These are phyloP conservation scores for Kurtzmaniella fragi DNA, from an alignment of 805 yeast species.

Conservation along the genomic window DNA sequence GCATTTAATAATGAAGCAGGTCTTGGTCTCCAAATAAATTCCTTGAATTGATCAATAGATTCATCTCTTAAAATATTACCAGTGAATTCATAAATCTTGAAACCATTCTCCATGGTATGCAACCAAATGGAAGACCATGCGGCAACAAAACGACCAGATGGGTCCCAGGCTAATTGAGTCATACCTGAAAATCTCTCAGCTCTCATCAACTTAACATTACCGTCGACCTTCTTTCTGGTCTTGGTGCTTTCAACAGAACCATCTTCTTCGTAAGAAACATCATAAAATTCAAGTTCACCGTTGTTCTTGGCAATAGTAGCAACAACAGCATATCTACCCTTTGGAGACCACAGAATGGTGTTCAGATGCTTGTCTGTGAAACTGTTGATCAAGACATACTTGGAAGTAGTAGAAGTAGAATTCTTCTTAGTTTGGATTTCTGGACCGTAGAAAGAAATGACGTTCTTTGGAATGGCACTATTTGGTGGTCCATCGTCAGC, in stretches of 20 bases:
- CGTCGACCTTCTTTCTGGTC: conserved; percentile 44
- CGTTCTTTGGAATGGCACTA: conserved; percentile 62
- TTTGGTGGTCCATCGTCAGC: conserved; percentile 51
- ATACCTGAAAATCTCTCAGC: conserved; percentile 68
- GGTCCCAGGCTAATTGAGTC: conserved; percentile 89
- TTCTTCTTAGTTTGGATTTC: conserved; percentile 53
- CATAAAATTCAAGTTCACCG: conserved; percentile 81
- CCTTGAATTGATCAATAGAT: conserved; percentile 74
- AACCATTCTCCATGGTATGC: conserved; percentile 85
- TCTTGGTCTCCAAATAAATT: conserved; percentile 96
- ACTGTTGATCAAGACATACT: conserved; percentile 57
- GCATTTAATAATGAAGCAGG: conserved; percentile 73
- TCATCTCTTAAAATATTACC: conserved; percentile 78
- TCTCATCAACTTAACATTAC: conserved; percentile 58
- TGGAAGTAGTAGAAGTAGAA: conserved; percentile 22
- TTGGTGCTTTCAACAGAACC: conserved; percentile 29
- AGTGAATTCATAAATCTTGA: conserved; percentile 76
- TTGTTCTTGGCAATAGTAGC: conserved; percentile 43
- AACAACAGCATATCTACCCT: conserved; percentile 75
- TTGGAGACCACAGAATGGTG: conserved; percentile 83
- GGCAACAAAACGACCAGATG: conserved; percentile 86
- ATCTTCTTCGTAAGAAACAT: conserved; percentile 77
- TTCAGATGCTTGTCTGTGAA: conserved; percentile 63
- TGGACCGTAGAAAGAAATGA: conserved; percentile 75
- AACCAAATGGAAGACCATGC: conserved; percentile 86